A percentile compares a stretch with the other conserved stretches of the same genome.
Conservation (phyloP, 2,329 filamentous ascomycete genomes). For the Cladosporium sp. region DNA sequence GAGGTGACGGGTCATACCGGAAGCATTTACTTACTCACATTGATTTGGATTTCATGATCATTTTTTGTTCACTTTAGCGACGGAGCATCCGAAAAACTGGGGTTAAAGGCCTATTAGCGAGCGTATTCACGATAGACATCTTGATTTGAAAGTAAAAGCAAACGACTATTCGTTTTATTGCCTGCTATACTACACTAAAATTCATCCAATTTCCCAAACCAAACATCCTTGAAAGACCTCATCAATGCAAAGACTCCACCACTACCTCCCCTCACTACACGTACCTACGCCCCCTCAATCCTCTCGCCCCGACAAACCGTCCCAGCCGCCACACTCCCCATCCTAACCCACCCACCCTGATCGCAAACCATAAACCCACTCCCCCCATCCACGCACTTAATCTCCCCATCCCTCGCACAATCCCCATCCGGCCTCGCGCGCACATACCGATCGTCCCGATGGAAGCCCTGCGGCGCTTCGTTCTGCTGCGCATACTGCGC, state of each 20-base stretch:
- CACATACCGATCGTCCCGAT: slow-evolving; percentile 32
- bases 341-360: slow-evolving; percentile 29
- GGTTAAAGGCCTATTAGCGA: no score
- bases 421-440: slow-evolving; percentile 25
- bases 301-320: slow-evolving; percentile 27
- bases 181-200: no score
- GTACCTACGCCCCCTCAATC: slow-evolving; percentile 24
- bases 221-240: no score
- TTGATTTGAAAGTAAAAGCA: no score
- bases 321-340: slow-evolving; percentile 29
- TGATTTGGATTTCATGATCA: no score
- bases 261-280: neutral
- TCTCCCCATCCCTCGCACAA: slow-evolving; percentile 23
- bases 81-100: no score
- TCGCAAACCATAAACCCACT: slow-evolving; percentile 30
- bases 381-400: slow-evolving; percentile 27
- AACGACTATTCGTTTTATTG: no score
- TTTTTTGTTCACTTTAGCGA: no score
- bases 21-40: no score
- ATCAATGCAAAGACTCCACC: no score
- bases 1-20: no score
- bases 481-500: slow-evolving; percentile 25
- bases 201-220: no score
- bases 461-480: slow-evolving; percentile 23
- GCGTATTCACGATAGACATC: neutral